phyloP scores from a whole-genome alignment of 2,329 filamentous ascomycete species.

The Phyllosticta ampelicida region DNA sequence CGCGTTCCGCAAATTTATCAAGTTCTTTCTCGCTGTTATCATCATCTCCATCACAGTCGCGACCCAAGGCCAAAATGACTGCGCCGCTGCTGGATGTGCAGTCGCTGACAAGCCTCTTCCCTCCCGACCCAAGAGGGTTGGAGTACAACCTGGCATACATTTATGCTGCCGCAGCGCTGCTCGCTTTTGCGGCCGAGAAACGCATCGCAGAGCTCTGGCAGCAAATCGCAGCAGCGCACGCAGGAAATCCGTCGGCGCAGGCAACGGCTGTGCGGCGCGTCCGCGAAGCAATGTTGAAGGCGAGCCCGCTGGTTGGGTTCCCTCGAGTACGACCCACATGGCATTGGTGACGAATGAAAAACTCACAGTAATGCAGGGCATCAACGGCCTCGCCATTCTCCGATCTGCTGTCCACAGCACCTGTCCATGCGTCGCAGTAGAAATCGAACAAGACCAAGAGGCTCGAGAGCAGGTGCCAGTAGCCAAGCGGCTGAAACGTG shows the following conservation, averaged over 20 bases:
- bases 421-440: neutral
- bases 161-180: constrained; percentile 2
- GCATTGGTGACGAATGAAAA: neutral
- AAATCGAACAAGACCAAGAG: neutral
- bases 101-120: neutral
- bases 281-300: constrained; percentile 2
- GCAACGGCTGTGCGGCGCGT: neutral
- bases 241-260: neutral
- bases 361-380: neutral
- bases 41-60: neutral
- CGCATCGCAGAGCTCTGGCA: constrained; percentile 3
- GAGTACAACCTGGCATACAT: constrained; percentile 3
- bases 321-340: constrained; percentile 1
- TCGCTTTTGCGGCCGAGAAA: constrained; percentile 5
- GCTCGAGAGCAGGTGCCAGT: neutral
- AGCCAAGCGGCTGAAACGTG: neutral
- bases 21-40: neutral
- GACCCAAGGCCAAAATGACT: neutral
- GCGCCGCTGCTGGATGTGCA: neutral
- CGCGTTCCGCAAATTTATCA: neutral
- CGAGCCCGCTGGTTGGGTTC: constrained; percentile 7
- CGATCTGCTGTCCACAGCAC: neutral
- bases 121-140: neutral
- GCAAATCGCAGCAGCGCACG: neutral
- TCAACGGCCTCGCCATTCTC: constrained; percentile 9